Percentiles rank a stretch among this genome's conserved stretches.
Conservation (phyloP, 208 protist species). For the Kentomonas sorsogonicus region DNA sequence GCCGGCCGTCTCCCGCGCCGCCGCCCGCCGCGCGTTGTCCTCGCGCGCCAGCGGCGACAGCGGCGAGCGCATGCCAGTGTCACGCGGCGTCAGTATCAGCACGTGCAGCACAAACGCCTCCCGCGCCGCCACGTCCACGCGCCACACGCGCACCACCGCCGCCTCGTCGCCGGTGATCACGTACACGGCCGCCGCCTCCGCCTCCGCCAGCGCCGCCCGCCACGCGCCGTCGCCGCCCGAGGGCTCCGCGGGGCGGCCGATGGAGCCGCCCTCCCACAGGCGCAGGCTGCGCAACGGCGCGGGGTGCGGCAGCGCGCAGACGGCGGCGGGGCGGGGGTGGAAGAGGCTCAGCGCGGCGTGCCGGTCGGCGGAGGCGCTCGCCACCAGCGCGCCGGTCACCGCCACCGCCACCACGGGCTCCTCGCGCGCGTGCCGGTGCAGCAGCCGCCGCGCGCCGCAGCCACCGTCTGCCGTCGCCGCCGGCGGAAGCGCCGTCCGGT, state of each 20-base stretch:
- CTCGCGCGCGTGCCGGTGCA: slow-evolving; percentile 54
- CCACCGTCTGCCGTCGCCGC: slow-evolving; percentile 1
- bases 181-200: slow-evolving; percentile 50
- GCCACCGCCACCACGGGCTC: slow-evolving; percentile 45
- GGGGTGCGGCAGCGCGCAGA: slow-evolving; percentile 45
- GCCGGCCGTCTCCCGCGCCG: slow-evolving; percentile 21
- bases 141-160: slow-evolving; percentile 62
- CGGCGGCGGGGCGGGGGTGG: slow-evolving; percentile 31
- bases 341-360: slow-evolving; percentile 67
- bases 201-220: neutral
- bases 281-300: slow-evolving; percentile 35
- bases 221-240: no score
- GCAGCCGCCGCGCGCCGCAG: slow-evolving; percentile 28
- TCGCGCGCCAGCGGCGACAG: slow-evolving; percentile 38
- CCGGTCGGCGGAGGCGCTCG: slow-evolving; percentile 24
- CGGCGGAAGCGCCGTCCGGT: neutral
- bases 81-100: slow-evolving; percentile 36
- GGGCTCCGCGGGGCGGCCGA: slow-evolving; percentile 10
- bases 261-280: slow-evolving; percentile 61
- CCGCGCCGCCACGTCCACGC: slow-evolving; percentile 44
- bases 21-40: slow-evolving; percentile 16
- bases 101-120: slow-evolving; percentile 43
- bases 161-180: slow-evolving; percentile 58
- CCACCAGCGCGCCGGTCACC: slow-evolving; percentile 45
- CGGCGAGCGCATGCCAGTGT: slow-evolving; percentile 26